phyloP scores from a whole-genome alignment of 1,284 basidiomycete species.

The Xerocomus amazonicus region DNA sequence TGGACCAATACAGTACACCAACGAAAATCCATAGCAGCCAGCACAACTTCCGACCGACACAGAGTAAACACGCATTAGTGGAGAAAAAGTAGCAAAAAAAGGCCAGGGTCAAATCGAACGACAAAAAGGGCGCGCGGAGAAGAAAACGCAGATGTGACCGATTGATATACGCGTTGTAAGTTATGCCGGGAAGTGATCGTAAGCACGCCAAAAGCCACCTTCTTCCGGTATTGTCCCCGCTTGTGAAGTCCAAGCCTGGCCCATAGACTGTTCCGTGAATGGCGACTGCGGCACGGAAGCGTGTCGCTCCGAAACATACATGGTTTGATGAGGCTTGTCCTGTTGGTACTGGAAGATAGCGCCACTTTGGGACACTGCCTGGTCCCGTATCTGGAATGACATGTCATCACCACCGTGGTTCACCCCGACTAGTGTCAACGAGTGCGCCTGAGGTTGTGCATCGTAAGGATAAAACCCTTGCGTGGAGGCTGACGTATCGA shows the following conservation, averaged over 20 bases:
- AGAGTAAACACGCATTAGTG: not conserved
- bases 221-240: conserved; percentile 17
- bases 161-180: conserved; percentile 1
- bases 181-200: conserved; percentile 26
- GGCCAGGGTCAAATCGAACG: not conserved
- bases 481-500: conserved; percentile 18
- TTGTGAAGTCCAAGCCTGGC: conserved; percentile 20
- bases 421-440: conserved; percentile 22
- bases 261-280: conserved; percentile 19
- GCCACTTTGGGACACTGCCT: conserved; percentile 13
- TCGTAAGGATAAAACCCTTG: conserved; percentile 24
- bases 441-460: conserved; percentile 12
- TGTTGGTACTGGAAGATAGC: conserved; percentile 20
- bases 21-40: not conserved
- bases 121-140: not conserved
- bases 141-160: not conserved
- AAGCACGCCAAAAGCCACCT: conserved; percentile 23
- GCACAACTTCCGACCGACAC: not conserved
- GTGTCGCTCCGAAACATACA: conserved; percentile 25
- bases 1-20: not conserved
- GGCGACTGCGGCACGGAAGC: conserved; percentile 17
- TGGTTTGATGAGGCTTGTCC: conserved; percentile 23
- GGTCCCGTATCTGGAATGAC: conserved; percentile 21
- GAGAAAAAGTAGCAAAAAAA: not conserved
- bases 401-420: conserved; percentile 16